Percentiles rank a stretch among this genome's conserved stretches.
Conservation (phyloP, 257 asterid species). For the Solanum boliviense region DNA sequence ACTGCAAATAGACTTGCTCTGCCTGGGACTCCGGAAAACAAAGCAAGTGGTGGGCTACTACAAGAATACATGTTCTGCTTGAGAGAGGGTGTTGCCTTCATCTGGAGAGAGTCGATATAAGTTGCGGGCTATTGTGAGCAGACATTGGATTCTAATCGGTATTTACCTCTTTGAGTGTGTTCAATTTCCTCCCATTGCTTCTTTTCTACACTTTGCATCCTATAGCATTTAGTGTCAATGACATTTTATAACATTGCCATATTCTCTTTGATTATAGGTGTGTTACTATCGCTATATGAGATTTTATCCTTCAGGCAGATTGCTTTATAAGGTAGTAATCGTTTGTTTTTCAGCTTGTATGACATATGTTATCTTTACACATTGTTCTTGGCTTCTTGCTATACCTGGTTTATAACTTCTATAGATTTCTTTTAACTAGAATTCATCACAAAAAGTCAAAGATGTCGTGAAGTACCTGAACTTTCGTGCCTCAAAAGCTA, state of each 20-base stretch:
- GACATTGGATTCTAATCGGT: not conserved
- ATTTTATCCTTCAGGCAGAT: slow-evolving; percentile 90
- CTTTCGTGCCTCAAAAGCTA: slow-evolving; percentile 45
- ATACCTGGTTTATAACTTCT: not conserved
- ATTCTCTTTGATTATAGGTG: slow-evolving; percentile 48
- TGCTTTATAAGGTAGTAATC: slow-evolving; percentile 64
- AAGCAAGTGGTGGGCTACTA: not conserved
- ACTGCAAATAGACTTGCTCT: too few relatives aligned
- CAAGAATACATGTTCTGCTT: not conserved
- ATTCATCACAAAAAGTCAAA: slow-evolving; percentile 70
- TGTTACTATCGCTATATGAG: slow-evolving; percentile 81
- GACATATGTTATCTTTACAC: not conserved
- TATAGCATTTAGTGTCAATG: not conserved
- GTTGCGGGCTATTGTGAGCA: not conserved
- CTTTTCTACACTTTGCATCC: not conserved
- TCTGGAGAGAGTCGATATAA: not conserved
- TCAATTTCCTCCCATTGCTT: not conserved
- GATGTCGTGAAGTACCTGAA: slow-evolving; percentile 76
- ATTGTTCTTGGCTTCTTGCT: not conserved
- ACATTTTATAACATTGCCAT: not conserved
- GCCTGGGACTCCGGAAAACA: too few relatives aligned
- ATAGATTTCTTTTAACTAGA: slow-evolving; percentile 23
- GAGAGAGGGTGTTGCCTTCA: not conserved
- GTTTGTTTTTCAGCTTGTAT: not conserved
- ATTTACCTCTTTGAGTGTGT: not conserved